A percentile compares a stretch with the other conserved stretches of the same genome.
Evolutionary conservation across 2,329 filamentous ascomycete genomes (phyloP).

Genomic region (Claviceps fusiformis): DNA sequence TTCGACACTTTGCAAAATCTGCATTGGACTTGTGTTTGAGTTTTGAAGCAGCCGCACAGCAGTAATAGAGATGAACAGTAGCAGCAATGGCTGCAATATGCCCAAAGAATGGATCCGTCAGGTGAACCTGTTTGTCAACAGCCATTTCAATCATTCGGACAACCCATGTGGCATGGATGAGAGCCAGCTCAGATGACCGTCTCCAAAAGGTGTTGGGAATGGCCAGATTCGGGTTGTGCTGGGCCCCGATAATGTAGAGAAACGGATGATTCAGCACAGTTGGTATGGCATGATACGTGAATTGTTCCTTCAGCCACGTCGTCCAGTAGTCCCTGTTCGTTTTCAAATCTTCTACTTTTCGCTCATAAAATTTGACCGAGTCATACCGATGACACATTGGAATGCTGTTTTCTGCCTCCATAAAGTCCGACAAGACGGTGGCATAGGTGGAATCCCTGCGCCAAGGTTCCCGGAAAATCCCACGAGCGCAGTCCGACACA

Average conservation of each 20-base stretch:
- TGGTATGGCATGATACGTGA: constrained; percentile 37
- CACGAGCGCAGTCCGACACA: constrained; percentile 32
- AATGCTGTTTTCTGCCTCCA: constrained; percentile 34
- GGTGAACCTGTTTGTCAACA: constrained; percentile 31
- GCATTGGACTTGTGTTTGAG: constrained; percentile 37
- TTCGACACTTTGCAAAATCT: constrained; percentile 36
- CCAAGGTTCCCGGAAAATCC: constrained; percentile 36
- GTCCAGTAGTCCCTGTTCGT: constrained; percentile 34
- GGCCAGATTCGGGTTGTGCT: constrained; percentile 35
- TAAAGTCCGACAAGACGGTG: constrained; percentile 35
- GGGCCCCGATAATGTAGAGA: constrained; percentile 36
- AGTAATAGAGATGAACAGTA: constrained; percentile 40
- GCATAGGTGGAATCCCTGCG: constrained; percentile 37
- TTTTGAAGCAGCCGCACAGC: constrained; percentile 32
- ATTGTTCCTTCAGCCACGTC: constrained; percentile 38
- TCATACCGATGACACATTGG: constrained; percentile 39
- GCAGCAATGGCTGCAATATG: constrained; percentile 38
- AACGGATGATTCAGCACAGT: constrained; percentile 40
- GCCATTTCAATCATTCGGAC: constrained; percentile 41
- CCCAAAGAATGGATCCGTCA: constrained; percentile 38
- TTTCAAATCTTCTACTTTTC: constrained; percentile 30
- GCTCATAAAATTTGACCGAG: constrained; percentile 37
- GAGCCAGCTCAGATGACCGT: constrained; percentile 34
- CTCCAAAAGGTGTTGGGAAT: constrained; percentile 42
- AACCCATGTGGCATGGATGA: constrained; percentile 40